Conservation (phyloP, 805 yeast species). For the Candida endomychidarum region DNA sequence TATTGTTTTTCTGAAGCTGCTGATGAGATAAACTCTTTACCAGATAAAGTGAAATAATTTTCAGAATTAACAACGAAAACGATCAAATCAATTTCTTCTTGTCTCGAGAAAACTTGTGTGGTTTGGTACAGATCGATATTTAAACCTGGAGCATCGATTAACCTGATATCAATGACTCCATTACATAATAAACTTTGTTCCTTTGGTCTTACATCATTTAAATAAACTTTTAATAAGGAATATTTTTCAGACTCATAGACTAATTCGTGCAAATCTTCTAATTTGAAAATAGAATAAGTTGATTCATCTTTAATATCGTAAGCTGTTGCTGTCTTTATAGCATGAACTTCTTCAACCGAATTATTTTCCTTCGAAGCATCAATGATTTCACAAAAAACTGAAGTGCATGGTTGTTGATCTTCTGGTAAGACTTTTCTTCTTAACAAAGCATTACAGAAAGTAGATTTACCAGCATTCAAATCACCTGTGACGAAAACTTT, state of each 20-base stretch:
- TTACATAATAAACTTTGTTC: slow-evolving; percentile 75
- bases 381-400: slow-evolving; percentile 91
- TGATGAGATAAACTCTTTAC: slow-evolving; percentile 86
- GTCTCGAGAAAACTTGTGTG: slow-evolving; percentile 90
- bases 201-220: slow-evolving; percentile 68
- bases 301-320: slow-evolving; percentile 60
- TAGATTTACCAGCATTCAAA: slow-evolving; percentile 92
- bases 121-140: slow-evolving; percentile 93
- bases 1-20: slow-evolving; percentile 91
- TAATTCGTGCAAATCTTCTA: slow-evolving; percentile 62
- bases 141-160: slow-evolving; percentile 97
- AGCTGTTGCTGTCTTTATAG: slow-evolving; percentile 58
- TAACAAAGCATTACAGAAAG: slow-evolving; percentile 88
- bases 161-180: slow-evolving; percentile 87
- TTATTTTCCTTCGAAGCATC: slow-evolving; percentile 72
- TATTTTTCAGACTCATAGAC: slow-evolving; percentile 75
- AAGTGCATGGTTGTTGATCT: slow-evolving; percentile 97
- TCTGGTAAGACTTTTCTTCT: slow-evolving; percentile 81
- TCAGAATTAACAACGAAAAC: slow-evolving; percentile 96
- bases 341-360: slow-evolving; percentile 88
- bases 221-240: slow-evolving; percentile 74
- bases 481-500: slow-evolving; percentile 97
- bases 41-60: slow-evolving; percentile 91
- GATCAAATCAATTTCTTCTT: slow-evolving; percentile 94
- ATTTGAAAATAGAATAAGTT: slow-evolving; percentile 56